phyloP scores from a whole-genome alignment of 2,329 filamentous ascomycete genomes.

The Verticillium tricorpus region DNA sequence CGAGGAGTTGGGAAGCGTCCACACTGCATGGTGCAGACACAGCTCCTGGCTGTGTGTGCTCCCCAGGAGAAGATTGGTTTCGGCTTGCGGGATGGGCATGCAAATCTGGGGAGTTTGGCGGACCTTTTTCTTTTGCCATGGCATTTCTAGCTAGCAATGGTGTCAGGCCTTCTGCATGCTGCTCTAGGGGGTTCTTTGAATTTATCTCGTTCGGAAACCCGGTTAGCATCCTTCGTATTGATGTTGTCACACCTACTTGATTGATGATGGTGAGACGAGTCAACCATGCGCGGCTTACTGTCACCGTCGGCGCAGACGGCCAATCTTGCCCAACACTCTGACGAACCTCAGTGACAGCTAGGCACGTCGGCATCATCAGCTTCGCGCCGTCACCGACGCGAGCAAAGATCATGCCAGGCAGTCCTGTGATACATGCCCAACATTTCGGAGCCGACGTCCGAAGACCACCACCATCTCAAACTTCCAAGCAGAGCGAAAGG shows the following conservation, averaged over 20 bases:
- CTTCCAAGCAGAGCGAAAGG: no score
- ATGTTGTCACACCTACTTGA: background rate
- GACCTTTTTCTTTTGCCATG: background rate
- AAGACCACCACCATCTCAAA: no score
- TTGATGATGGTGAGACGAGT: background rate
- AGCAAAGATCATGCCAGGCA: no score
- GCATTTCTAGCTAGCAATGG: background rate
- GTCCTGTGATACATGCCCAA: no score
- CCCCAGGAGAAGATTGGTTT: background rate
- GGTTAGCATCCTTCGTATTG: background rate
- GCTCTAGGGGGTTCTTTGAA: background rate
- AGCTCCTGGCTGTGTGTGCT: no score
- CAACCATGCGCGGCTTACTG: no score
- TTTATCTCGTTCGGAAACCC: background rate
- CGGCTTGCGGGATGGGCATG: background rate
- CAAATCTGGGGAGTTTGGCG: background rate
- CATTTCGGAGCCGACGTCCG: no score
- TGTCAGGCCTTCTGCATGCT: background rate
- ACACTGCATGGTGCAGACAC: background rate
- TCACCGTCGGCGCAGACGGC: no score
- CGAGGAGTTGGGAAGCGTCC: background rate
- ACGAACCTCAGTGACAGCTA: no score
- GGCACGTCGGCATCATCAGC: no score
- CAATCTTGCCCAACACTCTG: no score
- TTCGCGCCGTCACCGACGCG: no score